phyloP scores from a whole-genome alignment of 805 yeast genomes.

The Cyberlindnera maritima region DNA sequence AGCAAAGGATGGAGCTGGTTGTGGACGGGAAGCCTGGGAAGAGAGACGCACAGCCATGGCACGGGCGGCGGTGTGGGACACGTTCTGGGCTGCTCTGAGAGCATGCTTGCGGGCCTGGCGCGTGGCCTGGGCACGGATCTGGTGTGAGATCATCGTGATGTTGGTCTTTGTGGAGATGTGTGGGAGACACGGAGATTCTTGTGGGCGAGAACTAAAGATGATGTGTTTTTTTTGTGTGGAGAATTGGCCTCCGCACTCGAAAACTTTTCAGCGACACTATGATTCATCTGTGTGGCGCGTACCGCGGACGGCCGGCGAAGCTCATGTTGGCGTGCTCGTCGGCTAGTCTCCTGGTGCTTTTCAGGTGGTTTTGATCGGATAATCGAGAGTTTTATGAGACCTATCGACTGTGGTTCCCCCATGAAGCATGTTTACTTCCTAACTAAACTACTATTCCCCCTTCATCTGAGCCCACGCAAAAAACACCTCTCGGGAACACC shows the following conservation, averaged over 20 bases:
- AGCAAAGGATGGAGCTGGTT: conserved; percentile 30
- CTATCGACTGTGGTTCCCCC: no score
- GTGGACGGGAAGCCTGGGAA: conserved; percentile 22
- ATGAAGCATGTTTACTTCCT: no score
- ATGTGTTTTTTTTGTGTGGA: not conserved
- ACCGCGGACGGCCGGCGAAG: conserved; percentile 1
- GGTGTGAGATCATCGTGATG: conserved; percentile 16
- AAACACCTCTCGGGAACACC: not conserved
- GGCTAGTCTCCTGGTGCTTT: no score
- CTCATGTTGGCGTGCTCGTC: no score
- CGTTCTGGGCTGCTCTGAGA: conserved; percentile 9
- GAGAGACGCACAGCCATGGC: conserved; percentile 13
- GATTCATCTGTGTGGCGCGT: conserved; percentile 10
- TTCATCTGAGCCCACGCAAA: no score
- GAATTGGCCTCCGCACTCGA: conserved; percentile 9
- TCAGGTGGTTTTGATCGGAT: no score
- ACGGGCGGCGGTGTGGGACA: conserved; percentile 11
- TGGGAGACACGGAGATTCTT: not conserved
- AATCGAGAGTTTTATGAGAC: no score
- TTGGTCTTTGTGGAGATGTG: not conserved
- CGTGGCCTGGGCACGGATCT: conserved; percentile 20
- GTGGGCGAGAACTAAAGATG: not conserved
- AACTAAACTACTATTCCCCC: no score
- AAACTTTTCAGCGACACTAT: conserved; percentile 9
- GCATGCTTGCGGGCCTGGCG: conserved; percentile 19